Evolutionary conservation across 1,284 basidiomycete species (phyloP), one percentile per base, ranked within the genome.

Genomic region (Kalmanozyma brasiliensis): DNA sequence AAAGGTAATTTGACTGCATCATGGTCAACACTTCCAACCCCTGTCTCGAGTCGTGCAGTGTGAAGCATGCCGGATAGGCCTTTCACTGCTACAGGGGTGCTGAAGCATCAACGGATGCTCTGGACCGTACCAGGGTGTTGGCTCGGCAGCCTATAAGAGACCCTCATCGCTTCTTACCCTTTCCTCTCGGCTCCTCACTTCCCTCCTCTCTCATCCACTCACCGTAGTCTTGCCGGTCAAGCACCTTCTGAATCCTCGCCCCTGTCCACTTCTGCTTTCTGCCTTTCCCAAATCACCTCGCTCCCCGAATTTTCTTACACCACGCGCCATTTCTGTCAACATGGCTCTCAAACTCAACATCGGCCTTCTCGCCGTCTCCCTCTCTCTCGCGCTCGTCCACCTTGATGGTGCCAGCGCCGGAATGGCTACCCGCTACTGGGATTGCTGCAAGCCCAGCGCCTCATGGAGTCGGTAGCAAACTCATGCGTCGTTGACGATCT

Each of bases 391-490:
- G 26, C 49, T 64, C 20, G 40, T 58, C n/a, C 22, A 49, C 40
- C 49, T 63, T 9, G 65, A 59, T 48, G 55, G 55, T 38, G 66
- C 36, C 33, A 32, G 34, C 22, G 57, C 57, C n/a, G 56, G 60
- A 7, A 60, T 44, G 55, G 57, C 57, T 5, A 65, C 67, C 16
- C 35, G 57, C 37, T 70, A 61, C 53, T 65, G 46, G 45, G 67
- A 70, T 41, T 70, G 67, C 49, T 70, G 67, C 35, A 36, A 35
- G 11, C 36, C 52, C 1, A 30, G 26, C 1, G 46, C 41, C 1
- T 8, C 26, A 1, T 62, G 46, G 52, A 3, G 35, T 37, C n/a
- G n/a, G n/a, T n/a, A n/a, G n/a, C n/a, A n/a, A n/a, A n/a, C n/a
- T n/a, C n/a, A n/a, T n/a, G n/a, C n/a, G n/a, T n/a, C n/a, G n/a